Conservation (phyloP, 805 yeast species). For the Wickerhamiella allomyrinae region DNA sequence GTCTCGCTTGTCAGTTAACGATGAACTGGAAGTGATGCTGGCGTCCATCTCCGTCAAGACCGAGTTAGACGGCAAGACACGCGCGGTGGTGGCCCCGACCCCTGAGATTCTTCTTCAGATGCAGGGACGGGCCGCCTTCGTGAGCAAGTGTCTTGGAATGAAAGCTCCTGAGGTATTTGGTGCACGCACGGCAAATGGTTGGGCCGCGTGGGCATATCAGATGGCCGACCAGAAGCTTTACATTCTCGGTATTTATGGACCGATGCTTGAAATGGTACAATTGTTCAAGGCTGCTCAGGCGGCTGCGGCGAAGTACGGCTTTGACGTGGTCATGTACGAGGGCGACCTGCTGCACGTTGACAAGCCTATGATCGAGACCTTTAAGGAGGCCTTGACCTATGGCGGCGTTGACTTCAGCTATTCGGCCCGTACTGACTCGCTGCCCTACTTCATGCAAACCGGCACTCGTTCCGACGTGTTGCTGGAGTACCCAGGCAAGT, state of each 20-base stretch:
- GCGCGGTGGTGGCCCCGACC: constrained; percentile 9
- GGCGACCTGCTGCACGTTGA: constrained; percentile 9
- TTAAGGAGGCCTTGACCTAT: constrained; percentile 4
- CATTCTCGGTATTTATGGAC: constrained; percentile 10
- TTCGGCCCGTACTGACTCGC: constrained; percentile 7
- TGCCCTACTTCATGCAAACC: constrained; percentile 8
- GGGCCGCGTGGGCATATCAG: constrained; percentile 11
- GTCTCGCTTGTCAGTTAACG: constrained; percentile 7
- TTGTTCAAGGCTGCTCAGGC: constrained; percentile 9
- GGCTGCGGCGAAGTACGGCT: constrained; percentile 6
- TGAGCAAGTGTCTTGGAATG: constrained; percentile 6
- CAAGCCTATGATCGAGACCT: constrained; percentile 7
- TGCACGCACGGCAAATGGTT: constrained; percentile 12
- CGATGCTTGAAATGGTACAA: constrained; percentile 10
- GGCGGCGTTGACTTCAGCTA: constrained; percentile 4
- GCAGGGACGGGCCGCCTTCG: constrained; percentile 10
- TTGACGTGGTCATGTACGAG: constrained; percentile 8
- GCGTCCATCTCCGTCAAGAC: constrained; percentile 12
- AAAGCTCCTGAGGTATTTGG: constrained; percentile 7
- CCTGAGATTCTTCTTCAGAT: constrained; percentile 10
- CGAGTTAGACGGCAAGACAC: constrained; percentile 8
- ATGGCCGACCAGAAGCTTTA: constrained; percentile 8
- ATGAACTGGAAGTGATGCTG: constrained; percentile 9
- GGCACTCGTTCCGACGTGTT: constrained; percentile 1
- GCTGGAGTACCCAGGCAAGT: constrained; percentile 11